Conservation (phyloP, 164 flowering plant species). For the Vitis vinifera region ASM3070453v1 NC_081817.1:486501-487000, state of each 20-base stretch:
- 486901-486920: constrained; percentile 53
- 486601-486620: too few relatives aligned
- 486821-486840: constrained; percentile 32
- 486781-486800: constrained; percentile 46
- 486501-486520: constrained; percentile 56
- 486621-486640: too few relatives aligned
- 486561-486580: too few relatives aligned
- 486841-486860: constrained; percentile 39
- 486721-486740: too few relatives aligned
- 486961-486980: constrained; percentile 28
- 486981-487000: constrained; percentile 50
- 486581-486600: too few relatives aligned
- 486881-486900: constrained; percentile 18
- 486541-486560: constrained; percentile 44
- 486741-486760: constrained; percentile 2
- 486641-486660: background rate
- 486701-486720: too few relatives aligned
- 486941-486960: constrained; percentile 4
- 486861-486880: constrained; percentile 23
- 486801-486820: constrained; percentile 48
- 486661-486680: too few relatives aligned
- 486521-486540: constrained; percentile 49
- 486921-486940: constrained; percentile 21
- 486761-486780: constrained; percentile 39
- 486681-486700: too few relatives aligned